Percentiles rank a stretch among this genome's conserved stretches.
phyloP scores from a whole-genome alignment of 2,329 filamentous ascomycete species.

The Neofusicoccum cordaticola region DNA sequence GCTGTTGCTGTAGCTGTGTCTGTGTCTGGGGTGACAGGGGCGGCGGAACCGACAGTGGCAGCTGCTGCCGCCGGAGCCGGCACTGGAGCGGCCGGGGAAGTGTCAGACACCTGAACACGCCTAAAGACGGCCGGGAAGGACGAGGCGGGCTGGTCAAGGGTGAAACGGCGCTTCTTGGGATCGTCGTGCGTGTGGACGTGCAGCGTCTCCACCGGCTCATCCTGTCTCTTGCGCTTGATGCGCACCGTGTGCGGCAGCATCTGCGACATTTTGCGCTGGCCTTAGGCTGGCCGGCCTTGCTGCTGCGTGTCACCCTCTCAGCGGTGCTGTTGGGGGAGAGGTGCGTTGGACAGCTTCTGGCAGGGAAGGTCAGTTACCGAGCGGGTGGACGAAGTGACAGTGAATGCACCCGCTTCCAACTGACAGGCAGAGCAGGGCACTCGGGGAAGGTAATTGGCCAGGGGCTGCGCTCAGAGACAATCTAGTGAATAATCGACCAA shows the following conservation, averaged over 20 bases:
- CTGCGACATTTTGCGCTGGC: slow-evolving; percentile 13
- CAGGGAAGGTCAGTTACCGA: slow-evolving; percentile 1
- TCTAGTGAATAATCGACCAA: not conserved
- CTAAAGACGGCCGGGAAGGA: slow-evolving; percentile 18
- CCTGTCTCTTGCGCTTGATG: slow-evolving; percentile 56
- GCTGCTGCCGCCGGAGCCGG: not conserved
- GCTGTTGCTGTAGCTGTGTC: not conserved
- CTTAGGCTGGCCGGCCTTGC: not conserved
- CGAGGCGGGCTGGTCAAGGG: slow-evolving; percentile 18
- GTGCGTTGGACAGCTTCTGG: not conserved
- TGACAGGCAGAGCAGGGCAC: not conserved
- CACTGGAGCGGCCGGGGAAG: not conserved
- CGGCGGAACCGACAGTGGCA: too few relatives aligned
- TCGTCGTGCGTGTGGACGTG: slow-evolving; percentile 29
- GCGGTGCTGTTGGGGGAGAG: not conserved
- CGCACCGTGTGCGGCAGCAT: slow-evolving; percentile 18
- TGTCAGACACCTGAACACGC: slow-evolving; percentile 20
- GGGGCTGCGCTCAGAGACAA: not conserved
- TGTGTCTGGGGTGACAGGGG: not conserved
- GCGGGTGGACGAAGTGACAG: not conserved
- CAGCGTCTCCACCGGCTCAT: slow-evolving; percentile 57
- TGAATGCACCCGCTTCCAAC: not conserved
- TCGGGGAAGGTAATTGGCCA: not conserved
- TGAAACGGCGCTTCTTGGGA: slow-evolving; percentile 15
- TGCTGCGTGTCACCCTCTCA: not conserved